A percentile compares a stretch with the other conserved stretches of the same genome.
Evolutionary conservation across 2,329 filamentous ascomycete genomes (phyloP).

Genomic region (Mycosphaerella arachidis): DNA sequence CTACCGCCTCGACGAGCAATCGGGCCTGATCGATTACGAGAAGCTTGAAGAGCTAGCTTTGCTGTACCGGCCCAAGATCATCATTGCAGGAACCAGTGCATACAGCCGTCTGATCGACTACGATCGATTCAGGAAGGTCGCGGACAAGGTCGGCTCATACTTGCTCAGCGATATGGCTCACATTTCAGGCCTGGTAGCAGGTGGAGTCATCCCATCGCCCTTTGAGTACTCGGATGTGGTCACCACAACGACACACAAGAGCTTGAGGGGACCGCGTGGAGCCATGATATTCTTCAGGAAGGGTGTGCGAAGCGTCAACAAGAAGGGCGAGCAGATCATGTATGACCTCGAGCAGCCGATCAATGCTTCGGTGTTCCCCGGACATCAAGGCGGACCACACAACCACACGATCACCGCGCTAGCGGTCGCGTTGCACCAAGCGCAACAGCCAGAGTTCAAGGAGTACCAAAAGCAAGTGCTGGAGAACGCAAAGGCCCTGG

Average conservation of each 20-base stretch:
- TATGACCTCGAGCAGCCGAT: slow-evolving; percentile 93
- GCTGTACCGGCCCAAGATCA: slow-evolving; percentile 90
- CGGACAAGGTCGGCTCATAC: slow-evolving; percentile 87
- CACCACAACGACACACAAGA: slow-evolving; percentile 98
- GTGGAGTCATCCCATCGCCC: slow-evolving; percentile 83
- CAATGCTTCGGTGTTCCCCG: slow-evolving; percentile 95
- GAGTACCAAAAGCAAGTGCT: slow-evolving; percentile 88
- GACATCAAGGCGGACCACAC: slow-evolving; percentile 95
- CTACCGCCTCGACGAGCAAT: slow-evolving; percentile 84
- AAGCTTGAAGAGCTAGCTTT: slow-evolving; percentile 81
- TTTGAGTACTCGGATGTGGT: slow-evolving; percentile 91
- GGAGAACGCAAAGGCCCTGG: slow-evolving; percentile 84
- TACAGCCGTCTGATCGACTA: slow-evolving; percentile 98
- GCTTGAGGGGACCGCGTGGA: slow-evolving; percentile 85
- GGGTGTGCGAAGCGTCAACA: slow-evolving; percentile 75
- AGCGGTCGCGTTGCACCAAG: slow-evolving; percentile 90
- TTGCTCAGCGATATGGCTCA: slow-evolving; percentile 95
- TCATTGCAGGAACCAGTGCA: slow-evolving; percentile 89
- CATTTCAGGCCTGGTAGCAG: slow-evolving; percentile 89
- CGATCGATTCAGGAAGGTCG: slow-evolving; percentile 81
- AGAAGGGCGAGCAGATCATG: slow-evolving; percentile 78
- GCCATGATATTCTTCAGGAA: slow-evolving; percentile 99
- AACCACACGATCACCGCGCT: slow-evolving; percentile 98
- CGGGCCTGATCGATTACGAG: slow-evolving; percentile 92
- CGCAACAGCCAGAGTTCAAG: slow-evolving; percentile 82